Base-by-base conservation (phyloP, 257 asterid genomes). In the Forsythia viridissima region DNA sequence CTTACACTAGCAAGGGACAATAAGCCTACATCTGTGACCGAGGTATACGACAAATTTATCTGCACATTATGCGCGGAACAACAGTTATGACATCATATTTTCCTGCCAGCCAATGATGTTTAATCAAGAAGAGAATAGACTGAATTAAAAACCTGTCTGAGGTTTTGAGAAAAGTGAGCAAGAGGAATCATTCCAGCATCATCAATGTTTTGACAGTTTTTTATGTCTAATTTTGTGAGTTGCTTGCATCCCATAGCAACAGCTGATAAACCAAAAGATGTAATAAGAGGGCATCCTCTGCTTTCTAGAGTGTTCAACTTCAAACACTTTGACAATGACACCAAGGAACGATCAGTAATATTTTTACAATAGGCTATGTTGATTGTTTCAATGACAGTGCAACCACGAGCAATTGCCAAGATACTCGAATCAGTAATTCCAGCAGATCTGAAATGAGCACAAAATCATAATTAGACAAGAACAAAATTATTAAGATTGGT, bases 111-210 rank as follows among this genome's bases (percentile, higher is more conserved):
- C 10, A 13, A n/a, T 44, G 37, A 73, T 55, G 36, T 10, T 18
- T 36, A 6, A 20, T 36, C 15, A 8, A 24, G 9, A 21, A 12
- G 38, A 10, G 3, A 42, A 51, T 57, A 15, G 63, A 42, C 38
- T 36, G 48, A 39, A 74, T n/a, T 42, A 63, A 20, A 18, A 73
- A 90, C 98, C 96, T 94, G 97, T 86, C 87, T 88, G 76, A 94
- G 97, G 86, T 94, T 94, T 77, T 87, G 93, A 79, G 94, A 88
- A 73, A 89, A 93, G 82, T 78, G 93, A 67, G 93, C 92, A 21
- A 91, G 95, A 70, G 91, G 86, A 72, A 93, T 85, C 95, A 93
- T 89, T 85, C 99, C 97, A 3, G 90, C 70, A 80, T 94, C 97
- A 80, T 90, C 84, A 6, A 94, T 86, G 80, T 80, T 91, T 8